Conservation (phyloP, 1,284 basidiomycete genomes). For the Peniophora sp. region DNA sequence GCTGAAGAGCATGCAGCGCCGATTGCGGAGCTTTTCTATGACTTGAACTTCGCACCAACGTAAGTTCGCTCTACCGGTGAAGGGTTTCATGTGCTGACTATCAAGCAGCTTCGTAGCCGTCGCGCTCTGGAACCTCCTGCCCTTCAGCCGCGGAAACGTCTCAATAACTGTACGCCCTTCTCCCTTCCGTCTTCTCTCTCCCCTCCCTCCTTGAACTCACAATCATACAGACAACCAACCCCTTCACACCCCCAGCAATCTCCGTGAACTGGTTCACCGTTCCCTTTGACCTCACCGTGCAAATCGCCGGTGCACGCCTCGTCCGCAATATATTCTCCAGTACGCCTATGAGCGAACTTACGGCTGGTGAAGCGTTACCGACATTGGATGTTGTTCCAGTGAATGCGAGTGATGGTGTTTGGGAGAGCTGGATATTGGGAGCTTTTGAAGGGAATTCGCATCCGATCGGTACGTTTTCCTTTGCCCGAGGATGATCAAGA, state of each 20-base stretch:
- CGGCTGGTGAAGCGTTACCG: background rate
- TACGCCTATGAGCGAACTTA: constrained; percentile 20
- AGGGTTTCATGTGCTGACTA: background rate
- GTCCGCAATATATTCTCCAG: constrained; percentile 34
- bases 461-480: constrained; percentile 40
- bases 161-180: constrained; percentile 29
- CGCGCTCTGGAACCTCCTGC: constrained; percentile 43
- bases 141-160: constrained; percentile 45
- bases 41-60: constrained; percentile 14
- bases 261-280: constrained; percentile 43
- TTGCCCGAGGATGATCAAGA: too few relatives aligned
- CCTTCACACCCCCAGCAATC: constrained; percentile 36
- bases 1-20: constrained; percentile 25
- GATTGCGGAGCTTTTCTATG: constrained; percentile 28
- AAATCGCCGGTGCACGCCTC: constrained; percentile 38
- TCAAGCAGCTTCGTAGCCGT: constrained; percentile 27
- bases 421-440: constrained; percentile 35
- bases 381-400: constrained; percentile 27
- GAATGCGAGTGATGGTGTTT: constrained; percentile 33
- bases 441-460: constrained; percentile 40
- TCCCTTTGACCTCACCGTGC: constrained; percentile 39
- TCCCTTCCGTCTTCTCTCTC: background rate
- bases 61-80: background rate
- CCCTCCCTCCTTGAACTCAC: background rate
- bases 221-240: constrained; percentile 31